phyloP scores from a whole-genome alignment of 176 grass and related monocot genomes.

The Raddia guianensis region DNA sequence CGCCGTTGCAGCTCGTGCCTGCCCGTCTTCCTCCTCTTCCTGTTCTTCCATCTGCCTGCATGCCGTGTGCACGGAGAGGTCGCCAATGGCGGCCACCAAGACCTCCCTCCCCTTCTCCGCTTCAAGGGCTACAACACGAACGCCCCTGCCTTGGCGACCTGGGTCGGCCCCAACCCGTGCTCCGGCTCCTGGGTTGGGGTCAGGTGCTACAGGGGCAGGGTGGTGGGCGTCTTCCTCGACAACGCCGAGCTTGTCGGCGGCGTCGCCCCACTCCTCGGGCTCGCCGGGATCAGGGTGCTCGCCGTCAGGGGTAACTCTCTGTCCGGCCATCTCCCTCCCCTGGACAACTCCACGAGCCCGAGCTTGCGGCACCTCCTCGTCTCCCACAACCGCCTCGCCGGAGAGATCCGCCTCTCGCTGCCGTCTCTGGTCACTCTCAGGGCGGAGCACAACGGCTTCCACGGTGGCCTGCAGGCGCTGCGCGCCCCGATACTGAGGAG shows the following conservation, averaged over 20 bases:
- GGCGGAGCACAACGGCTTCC: constrained; percentile 57
- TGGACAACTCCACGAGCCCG: constrained; percentile 47
- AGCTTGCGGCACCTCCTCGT: constrained; percentile 53
- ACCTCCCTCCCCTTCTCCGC: constrained; percentile 44
- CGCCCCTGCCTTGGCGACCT: constrained; percentile 31
- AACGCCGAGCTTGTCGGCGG: constrained; percentile 41
- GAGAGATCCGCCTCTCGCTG: constrained; percentile 41
- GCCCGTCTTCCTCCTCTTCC: background rate
- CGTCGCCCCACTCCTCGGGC: constrained; percentile 52
- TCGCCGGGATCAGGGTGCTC: constrained; percentile 41
- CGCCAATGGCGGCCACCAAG: constrained; percentile 41
- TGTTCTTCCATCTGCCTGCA: constrained; percentile 24
- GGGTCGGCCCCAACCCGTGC: constrained; percentile 61
- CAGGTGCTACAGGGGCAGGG: constrained; percentile 51
- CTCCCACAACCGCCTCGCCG: constrained; percentile 50
- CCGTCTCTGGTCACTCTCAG: constrained; percentile 45
- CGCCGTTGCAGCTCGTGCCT: background rate
- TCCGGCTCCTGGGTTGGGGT: constrained; percentile 56
- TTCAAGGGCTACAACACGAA: constrained; percentile 56
- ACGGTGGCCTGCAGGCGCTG: constrained; percentile 45
- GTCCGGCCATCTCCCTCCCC: constrained; percentile 34
- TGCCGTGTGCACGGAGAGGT: background rate
- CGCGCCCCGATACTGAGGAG: constrained; percentile 28
- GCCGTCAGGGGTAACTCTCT: constrained; percentile 61
- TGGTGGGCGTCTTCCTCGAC: constrained; percentile 55